These are phyloP conservation scores for Eucalyptus cloeziana DNA, from an alignment of 345 rosid genomes.

Conservation along the genomic window DNA sequence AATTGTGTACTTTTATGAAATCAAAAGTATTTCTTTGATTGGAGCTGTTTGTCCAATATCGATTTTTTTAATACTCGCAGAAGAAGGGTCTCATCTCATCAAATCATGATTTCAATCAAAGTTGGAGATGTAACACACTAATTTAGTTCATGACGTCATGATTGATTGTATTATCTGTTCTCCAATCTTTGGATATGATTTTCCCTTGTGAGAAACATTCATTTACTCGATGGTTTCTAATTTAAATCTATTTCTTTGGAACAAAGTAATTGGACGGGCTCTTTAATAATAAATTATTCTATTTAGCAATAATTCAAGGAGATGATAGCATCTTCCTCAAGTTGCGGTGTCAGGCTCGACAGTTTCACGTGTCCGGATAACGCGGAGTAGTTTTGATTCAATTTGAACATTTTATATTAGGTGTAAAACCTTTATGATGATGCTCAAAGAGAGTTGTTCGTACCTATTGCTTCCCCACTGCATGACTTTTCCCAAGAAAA, in stretches of 20 bases:
- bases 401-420: too few relatives aligned
- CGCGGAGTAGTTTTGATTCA: fast-evolving
- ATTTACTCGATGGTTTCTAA: not conserved
- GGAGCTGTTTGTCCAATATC: not conserved
- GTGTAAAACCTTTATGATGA: not conserved
- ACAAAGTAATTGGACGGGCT: not conserved
- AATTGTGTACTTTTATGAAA: not conserved
- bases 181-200: not conserved
- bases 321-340: not conserved
- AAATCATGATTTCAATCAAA: not conserved
- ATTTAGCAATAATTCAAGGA: not conserved
- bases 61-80: not conserved
- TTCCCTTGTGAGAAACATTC: not conserved
- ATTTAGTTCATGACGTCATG: not conserved
- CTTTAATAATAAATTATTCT: not conserved
- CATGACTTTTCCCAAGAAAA: too few relatives aligned
- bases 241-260: not conserved
- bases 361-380: too few relatives aligned
- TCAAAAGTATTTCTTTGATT: not conserved
- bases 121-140: not conserved
- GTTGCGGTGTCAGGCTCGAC: not conserved
- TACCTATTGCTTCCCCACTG: not conserved
- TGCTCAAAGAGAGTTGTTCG: not conserved
- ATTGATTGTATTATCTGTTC: not conserved
- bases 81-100: not conserved